Percentiles rank a stretch among this genome's conserved stretches.
phyloP scores from a whole-genome alignment of 164 flowering plant genomes.

The Stephania yunnanensis region DNA sequence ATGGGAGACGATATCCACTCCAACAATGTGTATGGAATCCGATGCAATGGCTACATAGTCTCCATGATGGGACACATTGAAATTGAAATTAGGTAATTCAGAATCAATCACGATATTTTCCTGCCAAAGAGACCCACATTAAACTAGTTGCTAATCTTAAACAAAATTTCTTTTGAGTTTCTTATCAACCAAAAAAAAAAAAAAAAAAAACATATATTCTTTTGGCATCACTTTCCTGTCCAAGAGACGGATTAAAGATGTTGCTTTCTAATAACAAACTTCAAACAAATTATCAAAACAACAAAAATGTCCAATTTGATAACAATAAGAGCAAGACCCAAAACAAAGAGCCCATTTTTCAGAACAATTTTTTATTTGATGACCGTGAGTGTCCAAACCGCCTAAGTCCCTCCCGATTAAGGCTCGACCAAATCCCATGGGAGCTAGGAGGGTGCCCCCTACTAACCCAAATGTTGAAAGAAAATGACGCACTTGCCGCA shows the following conservation, averaged over 20 bases:
- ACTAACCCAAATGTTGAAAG: too few species aligned
- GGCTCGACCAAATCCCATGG: too few species aligned
- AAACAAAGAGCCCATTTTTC: background rate
- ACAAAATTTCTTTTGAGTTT: background rate
- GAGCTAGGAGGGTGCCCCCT: too few species aligned
- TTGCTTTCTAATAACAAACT: background rate
- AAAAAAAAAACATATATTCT: too few species aligned
- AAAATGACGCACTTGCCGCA: too few species aligned
- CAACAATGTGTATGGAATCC: slow-evolving; percentile 75
- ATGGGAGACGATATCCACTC: slow-evolving; percentile 65
- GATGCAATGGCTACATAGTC: slow-evolving; percentile 85
- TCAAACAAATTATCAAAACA: background rate
- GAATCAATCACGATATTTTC: slow-evolving; percentile 22
- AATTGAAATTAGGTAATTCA: slow-evolving; percentile 70
- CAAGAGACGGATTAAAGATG: too few species aligned
- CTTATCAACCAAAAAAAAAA: too few species aligned
- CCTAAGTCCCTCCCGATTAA: too few species aligned
- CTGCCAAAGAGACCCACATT: slow-evolving; percentile 25
- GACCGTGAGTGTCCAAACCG: too few species aligned
- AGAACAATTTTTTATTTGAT: too few species aligned
- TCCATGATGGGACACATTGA: slow-evolving; percentile 82
- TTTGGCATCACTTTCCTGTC: too few species aligned
- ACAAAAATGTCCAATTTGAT: background rate
- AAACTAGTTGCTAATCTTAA: background rate
- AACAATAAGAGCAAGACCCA: background rate